phyloP scores from a whole-genome alignment of 257 asterid genomes.

The Rubia yunnanensis region DNA sequence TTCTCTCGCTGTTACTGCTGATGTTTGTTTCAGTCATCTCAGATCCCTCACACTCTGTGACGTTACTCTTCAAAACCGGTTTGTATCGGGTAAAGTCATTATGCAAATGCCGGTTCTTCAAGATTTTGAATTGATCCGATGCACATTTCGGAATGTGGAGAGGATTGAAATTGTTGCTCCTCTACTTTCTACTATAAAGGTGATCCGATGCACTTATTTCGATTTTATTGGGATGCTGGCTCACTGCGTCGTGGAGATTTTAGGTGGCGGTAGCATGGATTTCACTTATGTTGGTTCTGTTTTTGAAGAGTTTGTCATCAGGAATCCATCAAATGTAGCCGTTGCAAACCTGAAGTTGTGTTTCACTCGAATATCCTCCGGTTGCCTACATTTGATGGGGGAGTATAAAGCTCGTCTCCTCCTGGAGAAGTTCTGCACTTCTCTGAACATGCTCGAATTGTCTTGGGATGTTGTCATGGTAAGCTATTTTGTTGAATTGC shows the following conservation, averaged over 20 bases:
- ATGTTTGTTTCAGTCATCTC: background rate
- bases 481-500: background rate
- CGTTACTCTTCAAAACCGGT: background rate
- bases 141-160: background rate
- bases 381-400: background rate
- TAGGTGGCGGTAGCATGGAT: background rate
- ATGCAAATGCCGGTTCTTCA: background rate
- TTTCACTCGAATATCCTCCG: background rate
- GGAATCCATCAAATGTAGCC: background rate
- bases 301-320: background rate
- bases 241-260: background rate
- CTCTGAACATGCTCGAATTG: background rate
- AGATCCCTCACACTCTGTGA: background rate
- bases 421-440: background rate
- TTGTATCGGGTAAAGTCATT: background rate
- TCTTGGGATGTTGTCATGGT: background rate
- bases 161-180: background rate
- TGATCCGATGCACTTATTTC: background rate
- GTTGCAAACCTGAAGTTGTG: background rate
- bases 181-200: background rate
- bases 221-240: background rate
- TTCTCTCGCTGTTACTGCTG: background rate
- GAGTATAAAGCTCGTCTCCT: background rate
- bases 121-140: background rate
- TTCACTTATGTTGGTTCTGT: background rate